Base-by-base conservation (phyloP, 768 basidiomycete genomes). In the Pleurotus giganteus region DNA sequence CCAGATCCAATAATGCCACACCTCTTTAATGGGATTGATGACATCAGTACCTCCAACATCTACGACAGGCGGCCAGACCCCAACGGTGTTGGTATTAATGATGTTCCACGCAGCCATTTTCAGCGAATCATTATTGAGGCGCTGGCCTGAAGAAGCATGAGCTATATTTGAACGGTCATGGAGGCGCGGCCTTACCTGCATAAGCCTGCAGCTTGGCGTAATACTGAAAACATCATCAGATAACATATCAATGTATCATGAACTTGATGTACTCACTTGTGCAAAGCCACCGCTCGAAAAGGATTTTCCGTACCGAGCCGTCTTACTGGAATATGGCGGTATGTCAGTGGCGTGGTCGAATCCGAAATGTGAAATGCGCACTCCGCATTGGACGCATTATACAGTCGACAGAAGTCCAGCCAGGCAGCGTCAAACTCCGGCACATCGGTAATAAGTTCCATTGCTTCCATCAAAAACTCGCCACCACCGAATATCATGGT, bases 1-100 rank as follows among this genome's bases (percentile, higher is more conserved):
- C n/a, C 28, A 19, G 44, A 7, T 23, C 13, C 4, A 13, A 29
- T 21, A 24, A 5, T 71, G 50, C 79, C 66, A 55, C 54, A 76
- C 69, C 41, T 83, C 78, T 0, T 62, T 64, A 57, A 76, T 66
- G 6, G 72, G 72, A 47, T 80, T 74, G 9, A 85, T 72, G 56
- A 86, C 75, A 32, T 77, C 69, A 15, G 66, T 70, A 4, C 73
- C 74, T 44, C 79, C 69, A 27, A 79, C 63, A 9, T 71, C 63
- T 17, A 73, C 79, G 53, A 65, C 63, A 34, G 70, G 69, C n/a
- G 65, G 61, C 63, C 66, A 72, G 15, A 74, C 65, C 3, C 72
- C 72, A 15, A 65, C 67, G 5, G 63, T 70, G 44, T 68, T 71
- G 1, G 54, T 61, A 45, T 58, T 66, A 39, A 72, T 62, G 44